Evolutionary conservation across 768 basidiomycete species (phyloP), one percentile per base, ranked within the genome.

Genomic region (Phallus indusiatus): DNA sequence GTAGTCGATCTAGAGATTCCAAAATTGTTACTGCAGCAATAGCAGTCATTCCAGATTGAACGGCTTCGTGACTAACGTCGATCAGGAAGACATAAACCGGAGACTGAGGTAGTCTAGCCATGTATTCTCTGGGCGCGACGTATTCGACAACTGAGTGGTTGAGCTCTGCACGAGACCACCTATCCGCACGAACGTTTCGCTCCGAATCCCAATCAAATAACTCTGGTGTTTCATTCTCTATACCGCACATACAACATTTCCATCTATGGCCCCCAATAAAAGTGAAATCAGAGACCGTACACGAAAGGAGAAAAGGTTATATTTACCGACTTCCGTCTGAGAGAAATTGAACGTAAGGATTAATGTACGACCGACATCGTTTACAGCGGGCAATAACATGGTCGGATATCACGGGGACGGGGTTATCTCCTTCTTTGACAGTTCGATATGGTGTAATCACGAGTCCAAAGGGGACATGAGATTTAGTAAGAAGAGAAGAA

Each of bases 221-320:
- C 66, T 97, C 94, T 21, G 96, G 96, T 0, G 97, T 94, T 72
- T 98, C 96, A 70, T 98, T 99, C 47, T 90, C 89, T 81, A 98
- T 84, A 67, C 88, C 90, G 72, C 96, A 99, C 93, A 99, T 93
- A 73, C 93, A 95, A 72, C 96, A 99, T 69, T 96, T 89, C 96
- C 96, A 99, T 63, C 89, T 88, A 59, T 7, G 54, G 55, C 55
- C 20, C 61, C n/a, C n/a, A n/a, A 46, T 46, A 11, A 24, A 22
- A 14, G 59, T 7, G 35, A 53, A 20, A 14, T 42, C 9, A 42
- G n/a, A n/a, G n/a, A 5, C n/a, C 10, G 12, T 28, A 28, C 28
- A 2, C 28, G 7, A 28, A 7, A 24, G 14, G 37, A 33, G 36
- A n/a, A 5, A 47, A 3, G 34, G 17, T 33, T 22, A 60, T 55